Base-by-base conservation (phyloP, 2,329 filamentous ascomycete genomes). In the Xylariaceae sp. region DNA sequence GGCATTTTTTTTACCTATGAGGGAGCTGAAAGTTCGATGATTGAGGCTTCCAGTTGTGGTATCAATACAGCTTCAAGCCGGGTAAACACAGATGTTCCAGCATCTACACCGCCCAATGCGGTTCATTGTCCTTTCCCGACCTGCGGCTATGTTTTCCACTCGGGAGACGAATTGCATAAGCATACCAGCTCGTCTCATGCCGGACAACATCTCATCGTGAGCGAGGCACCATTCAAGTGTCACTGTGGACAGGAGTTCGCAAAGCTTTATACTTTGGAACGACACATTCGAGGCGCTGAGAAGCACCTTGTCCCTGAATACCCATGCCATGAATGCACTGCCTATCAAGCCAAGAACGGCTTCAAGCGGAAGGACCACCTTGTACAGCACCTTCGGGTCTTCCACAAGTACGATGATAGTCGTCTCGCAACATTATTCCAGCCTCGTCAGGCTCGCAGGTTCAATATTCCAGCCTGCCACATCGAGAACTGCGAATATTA, bases 291-390 rank as follows among this genome's bases (percentile, higher is more conserved):
- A 40, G 14, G 2, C 19, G 21, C 39, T 12, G 1, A 49, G 1
- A 28, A 19, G 16, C 12, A 46, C 26, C n/a, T 16, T 12, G 2
- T 24, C 12, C 39, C 56, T 2, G 14, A 33, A 19, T 51, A 36
- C 21, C 33, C 53, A n/a, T 63, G 60, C 31, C 8, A 48, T 11
- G 24, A 51, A 24, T 62, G 57, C 31, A n/a, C 33, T 11, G 4
- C 14, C 7, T 46, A 57, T n/a, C 46, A 46, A n/a, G 60, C 57
- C 21, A 48, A 31, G 7, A 24, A 52, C 12, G 57, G 36, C 23
- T 62, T 60, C 40, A 40, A 11, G 16, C 41, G 60, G 33, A 62
- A 62, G 19, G 60, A 62, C 16, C 28, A 60, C 21, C 56, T 62
- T 2, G 16, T 41, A 9, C 56, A 57, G 12, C 60, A 62, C 19